A percentile compares a stretch with the other conserved stretches of the same genome.
Evolutionary conservation across 257 asterid species (phyloP).

Genomic region (Ocimum tenuiflorum): DNA sequence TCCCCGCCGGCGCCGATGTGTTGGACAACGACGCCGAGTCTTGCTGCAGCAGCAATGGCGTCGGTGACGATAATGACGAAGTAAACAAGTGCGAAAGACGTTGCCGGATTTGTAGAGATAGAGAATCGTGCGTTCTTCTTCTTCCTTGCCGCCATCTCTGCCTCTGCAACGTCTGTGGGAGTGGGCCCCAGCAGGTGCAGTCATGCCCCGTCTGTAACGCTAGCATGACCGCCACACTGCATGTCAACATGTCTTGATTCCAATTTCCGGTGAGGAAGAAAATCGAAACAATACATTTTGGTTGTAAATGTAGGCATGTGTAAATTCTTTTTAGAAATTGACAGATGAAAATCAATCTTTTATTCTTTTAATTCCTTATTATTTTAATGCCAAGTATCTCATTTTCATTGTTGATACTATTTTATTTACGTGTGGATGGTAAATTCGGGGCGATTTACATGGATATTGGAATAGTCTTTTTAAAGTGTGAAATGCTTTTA

Average conservation of each 20-base stretch:
- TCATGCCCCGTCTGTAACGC: constrained; percentile 66
- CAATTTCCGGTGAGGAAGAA: background rate
- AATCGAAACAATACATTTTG: constrained; percentile 5
- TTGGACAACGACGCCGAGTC: constrained; percentile 59
- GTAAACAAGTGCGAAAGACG: constrained; percentile 19
- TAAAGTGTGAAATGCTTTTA: constrained; percentile 2
- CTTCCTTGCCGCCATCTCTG: constrained; percentile 86
- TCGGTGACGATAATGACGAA: background rate
- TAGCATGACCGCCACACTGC: constrained; percentile 63
- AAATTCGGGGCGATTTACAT: too few species aligned
- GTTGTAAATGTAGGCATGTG: constrained; percentile 23
- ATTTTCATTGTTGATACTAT: too few species aligned
- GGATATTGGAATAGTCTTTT: background rate
- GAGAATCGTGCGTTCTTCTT: constrained; percentile 61
- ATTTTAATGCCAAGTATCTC: too few species aligned
- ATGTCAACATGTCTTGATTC: constrained; percentile 47
- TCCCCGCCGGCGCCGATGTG: constrained; percentile 20
- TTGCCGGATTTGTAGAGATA: constrained; percentile 54
- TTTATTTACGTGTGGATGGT: too few species aligned
- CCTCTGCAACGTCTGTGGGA: constrained; percentile 59
- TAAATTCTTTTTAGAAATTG: constrained; percentile 28
- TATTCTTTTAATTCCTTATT: constrained; percentile 32
- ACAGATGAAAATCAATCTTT: constrained; percentile 22
- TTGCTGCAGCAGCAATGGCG: constrained; percentile 62
- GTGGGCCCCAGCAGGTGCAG: constrained; percentile 51